Conservation (phyloP, 352 stramenopile genomes). For the Ochromonadaceae sp. region DNA sequence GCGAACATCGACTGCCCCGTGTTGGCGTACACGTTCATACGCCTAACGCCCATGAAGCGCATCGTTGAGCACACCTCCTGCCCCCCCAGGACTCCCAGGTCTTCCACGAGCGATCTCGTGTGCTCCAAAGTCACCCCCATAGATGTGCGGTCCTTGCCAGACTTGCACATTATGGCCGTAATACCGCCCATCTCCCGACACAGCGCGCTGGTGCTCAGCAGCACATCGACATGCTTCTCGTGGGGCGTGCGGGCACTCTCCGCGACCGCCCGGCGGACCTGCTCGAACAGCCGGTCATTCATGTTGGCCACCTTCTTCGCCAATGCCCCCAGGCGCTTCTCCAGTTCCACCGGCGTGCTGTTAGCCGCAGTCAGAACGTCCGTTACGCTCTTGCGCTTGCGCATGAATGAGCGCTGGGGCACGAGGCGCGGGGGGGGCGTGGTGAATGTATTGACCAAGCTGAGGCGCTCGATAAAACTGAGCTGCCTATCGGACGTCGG, state of each 20-base stretch:
- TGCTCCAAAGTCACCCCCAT: conserved; percentile 82
- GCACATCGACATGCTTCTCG: conserved; percentile 28
- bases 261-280: too few relatives aligned
- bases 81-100: conserved; percentile 20
- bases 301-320: too few relatives aligned
- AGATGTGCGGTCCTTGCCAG: conserved; percentile 71
- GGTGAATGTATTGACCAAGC: too few relatives aligned
- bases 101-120: conserved; percentile 43
- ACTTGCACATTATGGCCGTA: conserved; percentile 75
- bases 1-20: conserved; percentile 70
- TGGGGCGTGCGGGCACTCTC: background rate
- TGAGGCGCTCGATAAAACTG: too few relatives aligned
- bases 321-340: too few relatives aligned
- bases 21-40: conserved; percentile 39
- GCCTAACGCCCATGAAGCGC: conserved; percentile 21
- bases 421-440: too few relatives aligned
- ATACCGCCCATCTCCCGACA: conserved; percentile 58
- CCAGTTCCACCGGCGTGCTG: too few relatives aligned
- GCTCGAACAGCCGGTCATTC: too few relatives aligned
- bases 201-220: conserved; percentile 24
- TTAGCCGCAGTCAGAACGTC: too few relatives aligned
- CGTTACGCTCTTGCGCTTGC: too few relatives aligned
- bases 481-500: too few relatives aligned
- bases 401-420: too few relatives aligned
- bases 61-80: conserved; percentile 19